Percentiles rank a stretch among this genome's conserved stretches.
phyloP scores from a whole-genome alignment of 169 alveolate genomes.

The Theileria equi region DNA sequence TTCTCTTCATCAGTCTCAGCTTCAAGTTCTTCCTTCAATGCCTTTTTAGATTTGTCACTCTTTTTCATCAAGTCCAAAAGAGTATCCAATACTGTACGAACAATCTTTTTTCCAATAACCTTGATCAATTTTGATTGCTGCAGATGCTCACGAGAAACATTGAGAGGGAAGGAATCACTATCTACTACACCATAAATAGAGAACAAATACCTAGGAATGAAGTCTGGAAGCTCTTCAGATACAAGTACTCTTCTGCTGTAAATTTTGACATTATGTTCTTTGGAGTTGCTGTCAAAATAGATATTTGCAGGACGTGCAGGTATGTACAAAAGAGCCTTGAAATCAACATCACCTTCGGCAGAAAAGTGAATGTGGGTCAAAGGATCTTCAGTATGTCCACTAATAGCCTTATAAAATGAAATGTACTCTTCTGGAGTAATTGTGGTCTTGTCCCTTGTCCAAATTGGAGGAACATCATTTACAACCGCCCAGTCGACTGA shows the following conservation, averaged over 20 bases:
- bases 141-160: slow-evolving; percentile 90
- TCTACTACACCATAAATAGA: slow-evolving; percentile 94
- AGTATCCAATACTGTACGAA: slow-evolving; percentile 93
- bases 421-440: slow-evolving; percentile 94
- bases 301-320: slow-evolving; percentile 91
- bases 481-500: slow-evolving; percentile 81
- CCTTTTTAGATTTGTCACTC: slow-evolving; percentile 79
- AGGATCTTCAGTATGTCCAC: slow-evolving; percentile 94
- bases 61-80: slow-evolving; percentile 88
- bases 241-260: slow-evolving; percentile 91
- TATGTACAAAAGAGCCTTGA: slow-evolving; percentile 93
- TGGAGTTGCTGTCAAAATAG: slow-evolving; percentile 87
- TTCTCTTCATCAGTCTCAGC: slow-evolving; percentile 78
- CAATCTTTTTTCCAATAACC: slow-evolving; percentile 93
- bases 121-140: slow-evolving; percentile 91
- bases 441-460: slow-evolving; percentile 95
- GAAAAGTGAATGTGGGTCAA: slow-evolving; percentile 95
- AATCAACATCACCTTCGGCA: slow-evolving; percentile 99
- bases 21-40: slow-evolving; percentile 73
- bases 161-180: slow-evolving; percentile 93
- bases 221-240: slow-evolving; percentile 90
- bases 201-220: slow-evolving; percentile 91
- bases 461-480: slow-evolving; percentile 96
- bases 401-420: slow-evolving; percentile 91
- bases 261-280: slow-evolving; percentile 83